Conservation (phyloP, 371 early-diverging fungal species). For the Apophysomyces trapeziformis region DNA sequence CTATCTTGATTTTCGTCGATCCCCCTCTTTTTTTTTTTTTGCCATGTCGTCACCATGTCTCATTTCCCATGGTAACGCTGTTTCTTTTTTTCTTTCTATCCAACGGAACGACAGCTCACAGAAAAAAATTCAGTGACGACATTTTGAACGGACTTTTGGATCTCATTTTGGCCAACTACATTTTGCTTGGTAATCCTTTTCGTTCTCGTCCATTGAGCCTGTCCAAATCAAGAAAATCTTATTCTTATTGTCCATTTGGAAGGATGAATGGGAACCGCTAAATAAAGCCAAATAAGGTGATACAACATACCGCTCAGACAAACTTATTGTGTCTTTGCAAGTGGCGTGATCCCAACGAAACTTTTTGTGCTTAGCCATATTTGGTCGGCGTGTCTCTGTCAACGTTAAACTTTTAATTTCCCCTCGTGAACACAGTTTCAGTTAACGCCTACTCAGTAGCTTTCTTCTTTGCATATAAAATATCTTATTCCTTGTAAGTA, state of each 20-base stretch:
- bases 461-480: not conserved
- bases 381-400: slow-evolving; percentile 5
- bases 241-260: not conserved
- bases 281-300: slow-evolving; percentile 7
- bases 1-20: too few relatives aligned
- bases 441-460: not conserved
- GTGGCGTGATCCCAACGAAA: not conserved
- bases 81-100: not conserved
- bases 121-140: slow-evolving; percentile 1
- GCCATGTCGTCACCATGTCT: not conserved
- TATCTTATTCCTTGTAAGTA: not conserved
- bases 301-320: not conserved
- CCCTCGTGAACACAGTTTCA: slow-evolving; percentile 1
- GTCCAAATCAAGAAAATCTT: slow-evolving; percentile 6
- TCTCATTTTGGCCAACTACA: not conserved
- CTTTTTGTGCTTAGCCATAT: slow-evolving; percentile 5
- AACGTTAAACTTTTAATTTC: slow-evolving; percentile 11
- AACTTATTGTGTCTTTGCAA: slow-evolving; percentile 7
- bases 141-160: slow-evolving; percentile 1
- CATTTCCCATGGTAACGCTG: not conserved
- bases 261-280: not conserved
- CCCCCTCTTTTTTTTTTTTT: not conserved
- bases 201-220: not conserved
- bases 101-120: not conserved
- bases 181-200: slow-evolving; percentile 10